Evolutionary conservation across 1,284 basidiomycete species (phyloP).

Genomic region (Tilletia caries): DNA sequence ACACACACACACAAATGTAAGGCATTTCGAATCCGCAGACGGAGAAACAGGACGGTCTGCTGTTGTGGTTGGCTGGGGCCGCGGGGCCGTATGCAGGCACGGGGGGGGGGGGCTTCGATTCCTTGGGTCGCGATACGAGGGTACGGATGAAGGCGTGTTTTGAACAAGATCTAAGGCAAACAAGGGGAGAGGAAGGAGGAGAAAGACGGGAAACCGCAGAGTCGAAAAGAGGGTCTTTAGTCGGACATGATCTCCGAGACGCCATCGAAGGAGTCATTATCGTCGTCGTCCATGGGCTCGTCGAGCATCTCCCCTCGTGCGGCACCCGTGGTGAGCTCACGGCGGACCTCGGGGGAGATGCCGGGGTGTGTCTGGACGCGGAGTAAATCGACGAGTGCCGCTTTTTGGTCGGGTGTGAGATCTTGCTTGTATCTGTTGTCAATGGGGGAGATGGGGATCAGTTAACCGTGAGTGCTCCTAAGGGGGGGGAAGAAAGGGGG

Average conservation of each 20-base stretch:
- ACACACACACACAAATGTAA: no score
- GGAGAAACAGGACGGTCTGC: no score
- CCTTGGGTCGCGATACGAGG: no score
- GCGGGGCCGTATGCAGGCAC: no score
- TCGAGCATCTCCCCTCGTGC: conserved; percentile 57
- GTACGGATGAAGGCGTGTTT: no score
- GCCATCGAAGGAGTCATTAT: conserved; percentile 24
- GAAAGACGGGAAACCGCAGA: background rate
- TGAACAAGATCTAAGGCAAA: no score
- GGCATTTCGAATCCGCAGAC: no score
- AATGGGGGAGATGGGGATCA: background rate
- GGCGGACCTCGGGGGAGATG: conserved; percentile 82
- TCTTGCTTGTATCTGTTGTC: conserved; percentile 81
- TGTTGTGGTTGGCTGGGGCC: no score
- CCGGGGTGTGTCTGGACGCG: conserved; percentile 81
- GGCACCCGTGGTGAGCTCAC: conserved; percentile 66
- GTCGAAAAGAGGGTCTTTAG: conserved; percentile 11
- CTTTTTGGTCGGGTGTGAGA: conserved; percentile 93
- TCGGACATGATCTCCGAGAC: conserved; percentile 36
- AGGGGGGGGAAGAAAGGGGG: background rate
- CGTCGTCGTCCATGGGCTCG: conserved; percentile 46
- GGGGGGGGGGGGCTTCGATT: no score
- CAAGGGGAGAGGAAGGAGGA: no score
- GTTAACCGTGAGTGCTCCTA: no score
- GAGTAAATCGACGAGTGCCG: conserved; percentile 89